Evolutionary conservation across 1,139 yeast species (phyloP).

Genomic region (Suzukiozyma palmioleophila): DNA sequence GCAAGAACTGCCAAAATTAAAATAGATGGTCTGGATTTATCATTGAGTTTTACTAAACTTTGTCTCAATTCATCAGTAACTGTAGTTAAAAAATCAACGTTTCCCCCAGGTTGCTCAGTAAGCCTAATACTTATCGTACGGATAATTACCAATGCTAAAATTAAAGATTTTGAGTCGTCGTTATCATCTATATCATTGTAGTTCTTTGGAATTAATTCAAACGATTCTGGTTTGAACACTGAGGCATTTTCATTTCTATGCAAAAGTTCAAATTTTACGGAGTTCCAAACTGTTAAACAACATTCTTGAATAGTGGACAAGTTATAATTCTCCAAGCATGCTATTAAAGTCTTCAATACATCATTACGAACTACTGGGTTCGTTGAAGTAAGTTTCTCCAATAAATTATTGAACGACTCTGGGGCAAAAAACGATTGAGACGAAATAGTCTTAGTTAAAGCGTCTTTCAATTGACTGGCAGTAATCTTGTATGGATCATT

Average conservation of each 20-base stretch:
- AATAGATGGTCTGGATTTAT: slow-evolving; percentile 58
- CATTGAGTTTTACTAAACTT: slow-evolving; percentile 45
- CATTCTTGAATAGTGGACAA: slow-evolving; percentile 43
- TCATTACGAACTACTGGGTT: slow-evolving; percentile 76
- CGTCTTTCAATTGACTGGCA: slow-evolving; percentile 60
- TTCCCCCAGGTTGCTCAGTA: slow-evolving; percentile 11
- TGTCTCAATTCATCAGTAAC: slow-evolving; percentile 56
- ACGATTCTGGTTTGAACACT: slow-evolving; percentile 24
- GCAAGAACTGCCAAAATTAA: slow-evolving; percentile 57
- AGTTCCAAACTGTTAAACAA: slow-evolving; percentile 83
- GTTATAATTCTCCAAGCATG: slow-evolving; percentile 53
- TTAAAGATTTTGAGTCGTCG: slow-evolving; percentile 38
- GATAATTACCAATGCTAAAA: slow-evolving; percentile 48
- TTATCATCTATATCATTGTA: slow-evolving; percentile 29
- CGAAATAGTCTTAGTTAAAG: slow-evolving; percentile 57
- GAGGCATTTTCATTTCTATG: slow-evolving; percentile 53
- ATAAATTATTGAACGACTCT: slow-evolving; percentile 70
- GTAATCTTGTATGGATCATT: slow-evolving; percentile 87
- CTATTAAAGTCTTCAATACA: slow-evolving; percentile 57
- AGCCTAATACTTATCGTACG: slow-evolving; percentile 35
- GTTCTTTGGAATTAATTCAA: slow-evolving; percentile 26
- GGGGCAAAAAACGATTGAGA: slow-evolving; percentile 63
- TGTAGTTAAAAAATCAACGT: slow-evolving; percentile 31
- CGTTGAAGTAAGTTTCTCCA: slow-evolving; percentile 83
- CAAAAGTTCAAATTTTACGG: slow-evolving; percentile 79